Percentiles rank a stretch among this genome's conserved stretches.
phyloP scores from a whole-genome alignment of 176 grass and related monocot genomes.

The Rhynchospora pubera region DNA sequence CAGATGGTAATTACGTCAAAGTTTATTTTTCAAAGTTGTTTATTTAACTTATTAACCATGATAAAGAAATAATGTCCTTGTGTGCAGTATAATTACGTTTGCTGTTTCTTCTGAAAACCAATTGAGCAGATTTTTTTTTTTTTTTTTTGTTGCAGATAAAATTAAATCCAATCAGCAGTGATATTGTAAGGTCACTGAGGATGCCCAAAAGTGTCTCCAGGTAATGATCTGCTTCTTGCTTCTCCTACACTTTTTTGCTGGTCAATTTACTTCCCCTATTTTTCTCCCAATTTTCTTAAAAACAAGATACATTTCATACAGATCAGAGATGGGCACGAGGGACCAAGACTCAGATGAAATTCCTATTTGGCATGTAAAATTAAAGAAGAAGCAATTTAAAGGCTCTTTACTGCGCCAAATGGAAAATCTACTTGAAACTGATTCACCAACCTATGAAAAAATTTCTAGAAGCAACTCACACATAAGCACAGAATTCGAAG shows the following conservation, averaged over 20 bases:
- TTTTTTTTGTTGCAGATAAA: constrained; percentile 41
- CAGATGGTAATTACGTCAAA: constrained; percentile 64
- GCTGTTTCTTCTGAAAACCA: not conserved
- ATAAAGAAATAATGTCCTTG: not conserved
- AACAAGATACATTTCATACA: constrained; percentile 21
- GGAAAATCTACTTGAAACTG: constrained; percentile 41
- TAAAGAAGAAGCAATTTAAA: constrained; percentile 51
- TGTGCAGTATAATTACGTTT: not conserved
- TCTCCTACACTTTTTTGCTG: not conserved
- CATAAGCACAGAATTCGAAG: constrained; percentile 31
- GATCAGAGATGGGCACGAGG: constrained; percentile 24
- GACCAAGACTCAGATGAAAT: constrained; percentile 31
- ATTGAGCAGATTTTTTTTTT: not conserved
- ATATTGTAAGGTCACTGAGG: constrained; percentile 37
- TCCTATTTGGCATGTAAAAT: constrained; percentile 19
- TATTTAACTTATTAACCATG: not conserved
- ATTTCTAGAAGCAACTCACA: constrained; percentile 24
- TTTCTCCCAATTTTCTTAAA: constrained; percentile 13
- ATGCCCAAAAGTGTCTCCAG: constrained; percentile 21
- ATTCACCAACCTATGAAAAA: constrained; percentile 34
- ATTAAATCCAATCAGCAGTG: constrained; percentile 36
- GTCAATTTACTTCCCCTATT: constrained; percentile 9
- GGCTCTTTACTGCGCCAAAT: constrained; percentile 34
- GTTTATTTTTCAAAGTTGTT: too few relatives aligned
- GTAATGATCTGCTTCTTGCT: constrained; percentile 29